Base-by-base conservation (phyloP, 495 filamentous ascomycete genomes). In the Sordaria brevicollis region DNA sequence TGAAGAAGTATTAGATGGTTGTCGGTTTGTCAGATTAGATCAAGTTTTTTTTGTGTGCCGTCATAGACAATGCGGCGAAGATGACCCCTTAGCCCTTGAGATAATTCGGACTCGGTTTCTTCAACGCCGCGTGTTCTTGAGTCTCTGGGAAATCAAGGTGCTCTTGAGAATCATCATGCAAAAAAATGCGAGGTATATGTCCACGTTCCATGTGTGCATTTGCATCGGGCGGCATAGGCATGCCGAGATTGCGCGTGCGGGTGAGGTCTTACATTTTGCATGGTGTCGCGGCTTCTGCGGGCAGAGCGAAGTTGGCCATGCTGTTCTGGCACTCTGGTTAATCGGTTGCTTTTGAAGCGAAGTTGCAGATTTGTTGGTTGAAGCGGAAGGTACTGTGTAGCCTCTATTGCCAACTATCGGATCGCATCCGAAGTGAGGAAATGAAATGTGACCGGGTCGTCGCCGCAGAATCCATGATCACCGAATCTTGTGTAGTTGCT, bases 1-100 rank as follows among this genome's bases (percentile, higher is more conserved):
- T 62, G 25, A 68, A 35, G 36, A 35, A 54, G 29, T 6, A 65
- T 25, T 31, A 39, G 34, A 68, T 15, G 38, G 65, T 15, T 6
- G 31, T 66, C n/a, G n/a, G n/a, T 65, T 66, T 78, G 75, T 84
- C 83, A 84, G 83, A 85, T 85, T 85, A 84, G 83, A 85, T 85
- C 83, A 85, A 85, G 83, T 81, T 80, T 83, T 72, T 78, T 83
- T 72, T 78, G 71, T 71, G 66, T 74, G 69, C 80, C 80, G 80
- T 82, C 80, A 83, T 77, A 25, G 84, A 81, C 79, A 79, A 68
- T 75, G 75, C 79, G 80, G 73, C 78, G 81, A 71, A 78, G 82
- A 81, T 86, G 84, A 79, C 81, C 81, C 83, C 83, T 78, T 75
- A 79, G 78, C 39, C 34, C 57, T 29, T 36, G 34, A n/a, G n/a